These are phyloP conservation scores for Aspergillus sp. DNA, from an alignment of 2,329 filamentous ascomycete genomes.

Conservation along the genomic window DNA sequence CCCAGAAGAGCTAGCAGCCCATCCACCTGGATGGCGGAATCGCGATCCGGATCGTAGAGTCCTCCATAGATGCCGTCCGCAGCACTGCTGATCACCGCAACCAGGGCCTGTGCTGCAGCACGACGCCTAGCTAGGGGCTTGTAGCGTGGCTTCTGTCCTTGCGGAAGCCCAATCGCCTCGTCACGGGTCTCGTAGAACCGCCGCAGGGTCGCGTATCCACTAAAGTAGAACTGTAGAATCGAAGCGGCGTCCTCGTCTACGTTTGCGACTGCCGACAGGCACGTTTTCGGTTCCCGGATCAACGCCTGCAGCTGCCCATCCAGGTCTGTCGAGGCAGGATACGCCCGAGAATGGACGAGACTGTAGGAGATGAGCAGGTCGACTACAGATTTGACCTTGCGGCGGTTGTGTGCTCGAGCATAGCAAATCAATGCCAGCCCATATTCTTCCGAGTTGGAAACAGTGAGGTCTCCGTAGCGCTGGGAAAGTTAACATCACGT, in stretches of 20 bases:
- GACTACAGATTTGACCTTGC: slow-evolving; percentile 80
- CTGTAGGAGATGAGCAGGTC: slow-evolving; percentile 86
- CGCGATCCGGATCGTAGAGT: slow-evolving; percentile 76
- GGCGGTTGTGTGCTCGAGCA: slow-evolving; percentile 73
- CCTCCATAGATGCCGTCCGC: slow-evolving; percentile 90
- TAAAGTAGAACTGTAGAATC: slow-evolving; percentile 80
- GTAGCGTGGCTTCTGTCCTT: slow-evolving; percentile 44
- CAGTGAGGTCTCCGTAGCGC: slow-evolving; percentile 80
- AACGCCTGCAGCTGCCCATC: slow-evolving; percentile 71
- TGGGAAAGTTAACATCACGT: slow-evolving; percentile 39
- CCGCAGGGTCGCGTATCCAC: slow-evolving; percentile 87
- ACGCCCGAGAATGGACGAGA: slow-evolving; percentile 78
- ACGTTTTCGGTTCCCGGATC: slow-evolving; percentile 68
- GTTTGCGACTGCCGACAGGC: slow-evolving; percentile 69
- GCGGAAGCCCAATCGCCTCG: slow-evolving; percentile 48
- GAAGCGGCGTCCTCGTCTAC: slow-evolving; percentile 79
- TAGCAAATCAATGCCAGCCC: slow-evolving; percentile 90
- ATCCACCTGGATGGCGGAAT: slow-evolving; percentile 84
- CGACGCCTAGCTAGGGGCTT: slow-evolving; percentile 62
- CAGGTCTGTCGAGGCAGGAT: slow-evolving; percentile 69
- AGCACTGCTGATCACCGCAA: slow-evolving; percentile 81
- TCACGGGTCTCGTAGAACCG: slow-evolving; percentile 91
- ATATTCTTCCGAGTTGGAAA: slow-evolving; percentile 71
- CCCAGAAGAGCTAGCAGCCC: slow-evolving; percentile 80
- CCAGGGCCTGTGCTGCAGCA: slow-evolving; percentile 70